phyloP scores from a whole-genome alignment of 257 asterid genomes.

The Salvia rosmarinus region DNA sequence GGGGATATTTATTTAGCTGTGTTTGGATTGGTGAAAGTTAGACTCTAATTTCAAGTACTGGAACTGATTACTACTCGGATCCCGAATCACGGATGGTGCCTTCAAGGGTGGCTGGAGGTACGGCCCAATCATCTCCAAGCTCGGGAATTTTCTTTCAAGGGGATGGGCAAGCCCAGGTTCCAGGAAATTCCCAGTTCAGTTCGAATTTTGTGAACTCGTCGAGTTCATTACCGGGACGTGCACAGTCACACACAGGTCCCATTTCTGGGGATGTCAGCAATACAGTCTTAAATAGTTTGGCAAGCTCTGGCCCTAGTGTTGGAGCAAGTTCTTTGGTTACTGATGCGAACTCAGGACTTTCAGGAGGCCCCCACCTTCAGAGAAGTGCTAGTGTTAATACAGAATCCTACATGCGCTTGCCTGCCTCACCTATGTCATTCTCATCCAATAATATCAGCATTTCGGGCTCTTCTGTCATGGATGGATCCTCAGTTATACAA shows the following conservation, averaged over 20 bases:
- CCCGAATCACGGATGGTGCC: slow-evolving; percentile 57
- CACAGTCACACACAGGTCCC: slow-evolving; percentile 50
- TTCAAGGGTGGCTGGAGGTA: slow-evolving; percentile 67
- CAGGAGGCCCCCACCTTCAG: slow-evolving; percentile 83
- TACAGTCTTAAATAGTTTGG: slow-evolving; percentile 63
- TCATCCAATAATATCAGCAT: slow-evolving; percentile 85
- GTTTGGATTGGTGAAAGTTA: neutral
- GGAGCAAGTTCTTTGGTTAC: slow-evolving; percentile 98
- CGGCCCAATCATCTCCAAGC: slow-evolving; percentile 73
- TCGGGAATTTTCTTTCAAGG: slow-evolving; percentile 83
- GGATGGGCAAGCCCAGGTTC: slow-evolving; percentile 64
- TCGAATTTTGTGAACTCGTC: slow-evolving; percentile 68
- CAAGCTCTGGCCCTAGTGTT: slow-evolving; percentile 86
- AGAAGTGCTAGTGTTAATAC: slow-evolving; percentile 91
- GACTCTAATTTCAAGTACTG: slow-evolving; percentile 24
- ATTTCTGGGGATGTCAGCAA: slow-evolving; percentile 64
- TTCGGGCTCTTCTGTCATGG: slow-evolving; percentile 82
- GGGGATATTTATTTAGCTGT: slow-evolving; percentile 13
- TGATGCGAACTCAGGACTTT: slow-evolving; percentile 92
- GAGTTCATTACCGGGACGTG: slow-evolving; percentile 57
- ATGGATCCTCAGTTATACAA: slow-evolving; percentile 76
- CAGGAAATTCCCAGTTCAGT: slow-evolving; percentile 67
- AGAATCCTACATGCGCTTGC: slow-evolving; percentile 91
- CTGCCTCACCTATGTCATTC: slow-evolving; percentile 97
- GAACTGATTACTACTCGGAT: slow-evolving; percentile 47